phyloP scores from a whole-genome alignment of 495 filamentous ascomycete species.

The Podospora tetraspora region DNA sequence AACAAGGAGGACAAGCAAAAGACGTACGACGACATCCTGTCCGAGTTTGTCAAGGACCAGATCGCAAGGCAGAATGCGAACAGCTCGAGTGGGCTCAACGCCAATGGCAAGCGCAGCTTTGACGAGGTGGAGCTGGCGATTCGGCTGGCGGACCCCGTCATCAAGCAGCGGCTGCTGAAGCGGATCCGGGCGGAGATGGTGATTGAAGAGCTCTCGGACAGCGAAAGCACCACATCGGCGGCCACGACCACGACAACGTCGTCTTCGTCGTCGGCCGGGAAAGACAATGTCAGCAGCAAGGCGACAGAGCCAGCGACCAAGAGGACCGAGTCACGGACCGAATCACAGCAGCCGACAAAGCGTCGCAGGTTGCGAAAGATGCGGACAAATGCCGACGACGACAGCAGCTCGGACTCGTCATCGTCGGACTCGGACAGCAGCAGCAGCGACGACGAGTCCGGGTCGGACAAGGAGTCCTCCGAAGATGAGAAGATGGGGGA shows the following conservation, averaged over 20 bases:
- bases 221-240: constrained; percentile 27
- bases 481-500: constrained; percentile 26
- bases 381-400: constrained; percentile 35
- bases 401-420: constrained; percentile 21
- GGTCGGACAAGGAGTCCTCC: constrained; percentile 24
- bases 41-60: constrained; percentile 33
- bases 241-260: constrained; percentile 29
- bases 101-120: constrained; percentile 36
- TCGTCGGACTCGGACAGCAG: constrained; percentile 30
- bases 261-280: constrained; percentile 18
- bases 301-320: constrained; percentile 28
- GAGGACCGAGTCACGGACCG: constrained; percentile 38
- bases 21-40: constrained; percentile 53
- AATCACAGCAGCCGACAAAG: constrained; percentile 40
- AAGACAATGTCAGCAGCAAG: constrained; percentile 11
- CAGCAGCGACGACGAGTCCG: constrained; percentile 20
- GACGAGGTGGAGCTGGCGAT: constrained; percentile 45
- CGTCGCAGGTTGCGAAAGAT: constrained; percentile 53
- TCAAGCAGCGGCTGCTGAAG: constrained; percentile 44
- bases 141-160: constrained; percentile 38
- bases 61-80: constrained; percentile 19
- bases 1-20: constrained; percentile 41
- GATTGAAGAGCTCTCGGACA: constrained; percentile 40
- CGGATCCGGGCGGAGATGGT: constrained; percentile 48
- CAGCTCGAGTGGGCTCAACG: constrained; percentile 13